Evolutionary conservation across 148 eudicot species (phyloP).

Genomic region (Drosera capensis): DNA sequence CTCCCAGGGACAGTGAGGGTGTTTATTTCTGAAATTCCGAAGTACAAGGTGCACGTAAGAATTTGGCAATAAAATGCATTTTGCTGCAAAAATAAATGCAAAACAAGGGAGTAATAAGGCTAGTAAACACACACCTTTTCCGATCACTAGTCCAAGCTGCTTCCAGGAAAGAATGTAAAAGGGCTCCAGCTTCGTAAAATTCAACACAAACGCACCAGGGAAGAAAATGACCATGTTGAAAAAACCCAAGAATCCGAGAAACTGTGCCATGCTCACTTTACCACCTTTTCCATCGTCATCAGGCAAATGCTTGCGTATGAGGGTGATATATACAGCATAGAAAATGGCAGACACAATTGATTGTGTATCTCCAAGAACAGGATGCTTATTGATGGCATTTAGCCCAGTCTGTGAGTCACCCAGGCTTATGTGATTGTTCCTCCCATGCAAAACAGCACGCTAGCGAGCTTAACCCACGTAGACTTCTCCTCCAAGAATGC

Average conservation of each 20-base stretch:
- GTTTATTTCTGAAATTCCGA: too few species aligned
- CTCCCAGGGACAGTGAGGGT: too few species aligned
- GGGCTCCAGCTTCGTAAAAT: constrained; percentile 49
- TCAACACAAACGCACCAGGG: constrained; percentile 66
- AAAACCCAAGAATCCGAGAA: constrained; percentile 79
- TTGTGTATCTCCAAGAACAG: constrained; percentile 61
- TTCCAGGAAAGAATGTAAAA: constrained; percentile 46
- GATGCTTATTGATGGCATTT: constrained; percentile 48
- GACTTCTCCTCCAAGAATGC: constrained; percentile 78
- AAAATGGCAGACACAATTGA: constrained; percentile 63
- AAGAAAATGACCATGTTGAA: constrained; percentile 76
- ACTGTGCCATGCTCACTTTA: constrained; percentile 83
- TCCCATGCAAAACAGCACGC: constrained; percentile 97
- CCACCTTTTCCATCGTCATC: constrained; percentile 60
- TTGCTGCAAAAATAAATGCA: too few species aligned
- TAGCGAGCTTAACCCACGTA: constrained; percentile 78
- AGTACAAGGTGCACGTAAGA: too few species aligned
- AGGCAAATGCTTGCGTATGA: constrained; percentile 70
- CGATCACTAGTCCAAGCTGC: constrained; percentile 60
- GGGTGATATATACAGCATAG: constrained; percentile 81
- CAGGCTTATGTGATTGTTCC: constrained; percentile 83
- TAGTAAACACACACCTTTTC: too few species aligned
- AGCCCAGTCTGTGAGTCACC: constrained; percentile 66
- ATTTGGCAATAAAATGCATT: too few species aligned
- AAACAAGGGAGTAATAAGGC: too few species aligned